Conservation (phyloP, 2,329 filamentous ascomycete genomes). For the Scytalidium lignicola region DNA sequence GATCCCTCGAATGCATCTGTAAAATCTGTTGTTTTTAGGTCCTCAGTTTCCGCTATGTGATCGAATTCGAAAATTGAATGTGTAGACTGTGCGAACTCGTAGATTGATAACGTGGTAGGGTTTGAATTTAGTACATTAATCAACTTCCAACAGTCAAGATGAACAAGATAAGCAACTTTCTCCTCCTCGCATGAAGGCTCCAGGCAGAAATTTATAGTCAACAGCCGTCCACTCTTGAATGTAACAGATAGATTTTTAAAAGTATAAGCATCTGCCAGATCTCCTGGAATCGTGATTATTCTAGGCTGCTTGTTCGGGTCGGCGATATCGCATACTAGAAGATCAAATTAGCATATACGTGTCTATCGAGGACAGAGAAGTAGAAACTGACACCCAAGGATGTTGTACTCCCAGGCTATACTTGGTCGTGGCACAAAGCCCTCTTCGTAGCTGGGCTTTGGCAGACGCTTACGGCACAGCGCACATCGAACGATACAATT, state of each 20-base stretch:
- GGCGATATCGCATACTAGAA: slow-evolving; percentile 1
- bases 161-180: slow-evolving; percentile 2
- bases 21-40: slow-evolving; percentile 1
- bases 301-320: neutral
- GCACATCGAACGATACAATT: neutral
- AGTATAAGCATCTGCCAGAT: neutral
- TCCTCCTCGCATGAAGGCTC: neutral
- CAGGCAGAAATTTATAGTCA: neutral
- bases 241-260: neutral
- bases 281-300: neutral
- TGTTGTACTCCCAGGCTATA: slow-evolving; percentile 1
- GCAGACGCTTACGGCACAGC: slow-evolving; percentile 1
- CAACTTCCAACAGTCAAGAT: slow-evolving; percentile 2
- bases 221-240: neutral
- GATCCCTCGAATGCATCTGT: too few species aligned
- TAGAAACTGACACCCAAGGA: slow-evolving; percentile 2
- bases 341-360: neutral
- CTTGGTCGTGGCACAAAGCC: neutral
- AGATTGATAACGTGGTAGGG: neutral
- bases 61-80: neutral
- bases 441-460: neutral
- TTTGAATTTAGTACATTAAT: neutral
- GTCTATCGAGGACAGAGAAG: neutral
- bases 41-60: neutral
- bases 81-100: slow-evolving; percentile 3